Percentiles rank a stretch among this genome's conserved stretches.
These are phyloP conservation scores for Suhomyces maxii DNA, from an alignment of 1,139 yeast genomes.

Conservation along the genomic window DNA sequence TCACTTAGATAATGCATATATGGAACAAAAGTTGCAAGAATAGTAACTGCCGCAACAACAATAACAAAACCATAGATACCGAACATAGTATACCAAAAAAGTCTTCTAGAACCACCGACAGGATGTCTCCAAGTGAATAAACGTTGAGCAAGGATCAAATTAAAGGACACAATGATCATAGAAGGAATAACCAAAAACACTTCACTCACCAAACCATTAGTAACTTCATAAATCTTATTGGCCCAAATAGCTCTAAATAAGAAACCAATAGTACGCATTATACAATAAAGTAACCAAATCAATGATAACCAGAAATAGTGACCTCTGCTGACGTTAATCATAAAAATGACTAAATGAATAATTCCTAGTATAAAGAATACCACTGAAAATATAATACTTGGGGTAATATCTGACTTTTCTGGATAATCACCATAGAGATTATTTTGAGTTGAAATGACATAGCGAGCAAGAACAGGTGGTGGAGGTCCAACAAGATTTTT, in stretches of 20 bases:
- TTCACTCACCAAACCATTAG: slow-evolving; percentile 59
- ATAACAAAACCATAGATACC: slow-evolving; percentile 53
- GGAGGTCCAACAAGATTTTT: slow-evolving; percentile 24
- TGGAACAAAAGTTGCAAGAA: slow-evolving; percentile 66
- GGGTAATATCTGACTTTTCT: slow-evolving; percentile 53
- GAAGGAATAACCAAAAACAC: slow-evolving; percentile 60
- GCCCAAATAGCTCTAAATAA: slow-evolving; percentile 64
- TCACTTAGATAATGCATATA: slow-evolving; percentile 56
- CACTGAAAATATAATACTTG: slow-evolving; percentile 58
- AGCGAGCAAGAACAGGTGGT: slow-evolving; percentile 37
- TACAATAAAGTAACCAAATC: slow-evolving; percentile 55
- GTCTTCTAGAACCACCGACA: slow-evolving; percentile 59
- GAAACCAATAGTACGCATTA: slow-evolving; percentile 59
- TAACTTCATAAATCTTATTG: slow-evolving; percentile 42
- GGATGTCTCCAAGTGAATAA: slow-evolving; percentile 85
- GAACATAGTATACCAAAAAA: slow-evolving; percentile 58
- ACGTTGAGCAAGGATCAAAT: slow-evolving; percentile 72
- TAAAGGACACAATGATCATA: slow-evolving; percentile 55
- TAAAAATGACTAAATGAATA: slow-evolving; percentile 51
- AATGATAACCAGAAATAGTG: slow-evolving; percentile 63
- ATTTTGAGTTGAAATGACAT: slow-evolving; percentile 43
- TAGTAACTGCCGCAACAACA: slow-evolving; percentile 64
- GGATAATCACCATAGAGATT: slow-evolving; percentile 72
- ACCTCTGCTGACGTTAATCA: slow-evolving; percentile 55
- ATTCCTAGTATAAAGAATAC: slow-evolving; percentile 51